phyloP scores from a whole-genome alignment of 768 basidiomycete genomes.

The Leucocoprinus leucothites region DNA sequence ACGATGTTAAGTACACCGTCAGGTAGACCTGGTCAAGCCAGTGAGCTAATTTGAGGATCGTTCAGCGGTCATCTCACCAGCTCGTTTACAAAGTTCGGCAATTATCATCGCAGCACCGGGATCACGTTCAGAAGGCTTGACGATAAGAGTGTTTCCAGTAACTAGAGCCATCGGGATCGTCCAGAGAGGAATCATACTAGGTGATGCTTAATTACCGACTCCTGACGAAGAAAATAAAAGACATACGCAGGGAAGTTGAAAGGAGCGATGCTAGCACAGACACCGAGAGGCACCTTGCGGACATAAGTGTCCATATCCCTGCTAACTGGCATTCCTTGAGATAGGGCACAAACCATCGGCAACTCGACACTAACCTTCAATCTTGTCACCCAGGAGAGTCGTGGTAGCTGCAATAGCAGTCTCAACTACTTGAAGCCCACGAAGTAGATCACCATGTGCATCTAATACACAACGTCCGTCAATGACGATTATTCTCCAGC shows the following conservation, averaged over 20 bases:
- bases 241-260: conserved; percentile 89
- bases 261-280: conserved; percentile 83
- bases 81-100: conserved; percentile 88
- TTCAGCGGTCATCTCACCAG: conserved; percentile 41
- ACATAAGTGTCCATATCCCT: conserved; percentile 97
- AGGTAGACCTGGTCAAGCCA: conserved; percentile 55
- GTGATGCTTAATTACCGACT: not conserved
- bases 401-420: conserved; percentile 79
- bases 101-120: conserved; percentile 98
- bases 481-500: not conserved
- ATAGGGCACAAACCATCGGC: not conserved
- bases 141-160: conserved; percentile 90
- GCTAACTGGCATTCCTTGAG: conserved; percentile 50
- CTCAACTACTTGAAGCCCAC: conserved; percentile 89
- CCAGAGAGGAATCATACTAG: conserved; percentile 95
- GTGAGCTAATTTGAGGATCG: not conserved
- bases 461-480: conserved; percentile 41
- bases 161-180: conserved; percentile 86
- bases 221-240: conserved; percentile 2
- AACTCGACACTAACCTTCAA: conserved; percentile 65
- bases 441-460: conserved; percentile 91
- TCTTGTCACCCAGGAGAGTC: conserved; percentile 83
- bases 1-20: conserved; percentile 88
- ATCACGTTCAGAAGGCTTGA: conserved; percentile 96
- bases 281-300: conserved; percentile 81